Evolutionary conservation across 208 protist genomes (phyloP).

Genomic region (Trypanosoma theileri): DNA sequence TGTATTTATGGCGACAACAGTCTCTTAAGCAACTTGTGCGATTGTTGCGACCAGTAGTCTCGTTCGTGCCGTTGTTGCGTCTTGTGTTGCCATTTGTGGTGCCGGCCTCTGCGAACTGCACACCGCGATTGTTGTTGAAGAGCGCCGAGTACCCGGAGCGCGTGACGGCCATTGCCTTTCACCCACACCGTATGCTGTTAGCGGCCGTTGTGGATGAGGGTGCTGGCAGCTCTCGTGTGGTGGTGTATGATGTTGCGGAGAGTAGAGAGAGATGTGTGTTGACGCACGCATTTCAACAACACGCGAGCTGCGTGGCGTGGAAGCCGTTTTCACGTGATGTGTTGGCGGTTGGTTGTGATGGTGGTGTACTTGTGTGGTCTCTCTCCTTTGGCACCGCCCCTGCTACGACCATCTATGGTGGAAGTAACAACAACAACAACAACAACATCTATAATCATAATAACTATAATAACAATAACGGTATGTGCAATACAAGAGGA

Average conservation of each 20-base stretch:
- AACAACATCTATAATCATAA: background rate
- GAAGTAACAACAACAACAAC: conserved; percentile 14
- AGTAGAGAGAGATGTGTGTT: conserved; percentile 43
- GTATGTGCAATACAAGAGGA: background rate
- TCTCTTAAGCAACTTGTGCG: background rate
- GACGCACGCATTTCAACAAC: conserved; percentile 71
- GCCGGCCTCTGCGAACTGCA: conserved; percentile 16
- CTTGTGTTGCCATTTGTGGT: conserved; percentile 55
- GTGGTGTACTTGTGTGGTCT: conserved; percentile 74
- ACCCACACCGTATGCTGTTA: conserved; percentile 52
- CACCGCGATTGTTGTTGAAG: conserved; percentile 5
- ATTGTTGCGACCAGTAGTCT: conserved; percentile 31
- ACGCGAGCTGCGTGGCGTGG: conserved; percentile 64
- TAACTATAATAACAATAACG: conserved; percentile 4
- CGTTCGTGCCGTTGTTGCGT: conserved; percentile 48
- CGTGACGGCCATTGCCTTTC: conserved; percentile 64
- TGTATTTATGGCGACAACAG: background rate
- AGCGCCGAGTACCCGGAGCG: conserved; percentile 39
- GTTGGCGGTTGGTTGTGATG: conserved; percentile 69
- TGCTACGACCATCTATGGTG: background rate
- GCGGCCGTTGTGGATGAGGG: conserved; percentile 72
- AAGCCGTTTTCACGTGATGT: conserved; percentile 66
- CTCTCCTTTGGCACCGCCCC: conserved; percentile 31
- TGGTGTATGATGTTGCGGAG: conserved; percentile 60
- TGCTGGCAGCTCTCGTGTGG: conserved; percentile 41